Conservation (phyloP, 768 basidiomycete genomes). For the Russula emetica region DNA sequence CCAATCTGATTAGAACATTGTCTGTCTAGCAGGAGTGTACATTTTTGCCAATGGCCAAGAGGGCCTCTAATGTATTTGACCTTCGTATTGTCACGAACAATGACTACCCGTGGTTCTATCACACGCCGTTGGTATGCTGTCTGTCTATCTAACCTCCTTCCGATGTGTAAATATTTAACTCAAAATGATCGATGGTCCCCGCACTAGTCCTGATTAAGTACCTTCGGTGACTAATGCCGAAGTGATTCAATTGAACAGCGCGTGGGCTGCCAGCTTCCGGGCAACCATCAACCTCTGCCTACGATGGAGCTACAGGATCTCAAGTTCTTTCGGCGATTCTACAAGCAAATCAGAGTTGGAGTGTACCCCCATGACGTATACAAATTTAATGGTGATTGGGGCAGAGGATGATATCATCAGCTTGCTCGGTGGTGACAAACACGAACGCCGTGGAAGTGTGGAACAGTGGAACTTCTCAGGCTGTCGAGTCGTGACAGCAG, state of each 20-base stretch:
- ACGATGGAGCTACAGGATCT: slow-evolving; percentile 2
- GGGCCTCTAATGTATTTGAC: background rate
- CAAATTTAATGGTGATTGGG: background rate
- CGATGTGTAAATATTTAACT: background rate
- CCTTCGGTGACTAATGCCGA: slow-evolving; percentile 8
- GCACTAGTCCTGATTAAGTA: slow-evolving; percentile 10
- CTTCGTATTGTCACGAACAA: slow-evolving; percentile 2
- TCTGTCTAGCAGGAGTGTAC: background rate
- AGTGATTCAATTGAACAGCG: background rate
- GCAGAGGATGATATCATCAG: background rate
- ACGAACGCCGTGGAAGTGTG: background rate
- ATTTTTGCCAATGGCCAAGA: background rate
- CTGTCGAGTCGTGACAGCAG: no score
- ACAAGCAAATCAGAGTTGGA: background rate
- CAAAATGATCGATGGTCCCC: slow-evolving; percentile 12
- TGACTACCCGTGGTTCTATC: background rate
- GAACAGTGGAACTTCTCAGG: no score
- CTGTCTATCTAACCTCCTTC: background rate
- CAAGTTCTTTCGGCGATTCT: slow-evolving; percentile 27
- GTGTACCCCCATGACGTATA: slow-evolving; percentile 2
- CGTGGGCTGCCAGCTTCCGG: slow-evolving; percentile 7
- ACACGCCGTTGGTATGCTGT: slow-evolving; percentile 11
- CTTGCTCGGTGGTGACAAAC: slow-evolving; percentile 2
- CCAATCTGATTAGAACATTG: slow-evolving; percentile 9
- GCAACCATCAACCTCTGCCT: no score